Evolutionary conservation across 805 yeast species (phyloP), one percentile per base, ranked within the genome.

Genomic region (Kluyveromyces aestuarii): DNA sequence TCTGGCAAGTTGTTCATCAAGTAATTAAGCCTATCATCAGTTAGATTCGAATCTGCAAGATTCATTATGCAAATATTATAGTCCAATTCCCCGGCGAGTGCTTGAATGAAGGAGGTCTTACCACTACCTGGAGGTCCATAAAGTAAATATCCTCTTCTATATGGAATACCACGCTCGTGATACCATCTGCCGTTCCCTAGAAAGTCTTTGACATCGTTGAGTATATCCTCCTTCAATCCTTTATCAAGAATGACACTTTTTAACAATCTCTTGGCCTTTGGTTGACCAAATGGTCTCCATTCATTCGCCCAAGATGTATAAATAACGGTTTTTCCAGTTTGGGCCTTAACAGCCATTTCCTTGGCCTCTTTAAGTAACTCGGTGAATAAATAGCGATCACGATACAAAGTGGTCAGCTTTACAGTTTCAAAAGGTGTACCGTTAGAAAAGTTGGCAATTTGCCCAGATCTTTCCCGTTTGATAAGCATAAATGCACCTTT

Each of bases 41-140:
- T 93, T 52, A 93, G 71, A 60, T 91, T 89, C 47, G 83, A 82
- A 63, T 93, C 99, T 21, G 96, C 82, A 45, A 93, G 73, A 59
- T 93, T 93, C 66, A 93, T 72, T 37, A 93, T 85, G 65, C 98
- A 95, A 57, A 93, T 93, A 65, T 90, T 90, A 66, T 93, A 93
- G 67, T 93, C 97, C 58, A 93, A 72, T 54, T 89, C 95, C 37
- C 98, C 99, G 0, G 99, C 99, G 46, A 93, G 70, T 0, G 99
- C 97, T 65, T 91, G 98, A 48, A 93, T 91, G 55, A 88, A 88
- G 60, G 96, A 85, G 2, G 98, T 89, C 63, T 93, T 93, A 50
- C 99, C 99, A 55, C 91, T 81, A 1, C 99, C 99, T 1, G 99
- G 99, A 0, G 99, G 99, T 0, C 99, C 99, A 66, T 87, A 91